Base-by-base conservation (phyloP, 2,329 filamentous ascomycete genomes). In the Curvularia hawaiiensis region DNA sequence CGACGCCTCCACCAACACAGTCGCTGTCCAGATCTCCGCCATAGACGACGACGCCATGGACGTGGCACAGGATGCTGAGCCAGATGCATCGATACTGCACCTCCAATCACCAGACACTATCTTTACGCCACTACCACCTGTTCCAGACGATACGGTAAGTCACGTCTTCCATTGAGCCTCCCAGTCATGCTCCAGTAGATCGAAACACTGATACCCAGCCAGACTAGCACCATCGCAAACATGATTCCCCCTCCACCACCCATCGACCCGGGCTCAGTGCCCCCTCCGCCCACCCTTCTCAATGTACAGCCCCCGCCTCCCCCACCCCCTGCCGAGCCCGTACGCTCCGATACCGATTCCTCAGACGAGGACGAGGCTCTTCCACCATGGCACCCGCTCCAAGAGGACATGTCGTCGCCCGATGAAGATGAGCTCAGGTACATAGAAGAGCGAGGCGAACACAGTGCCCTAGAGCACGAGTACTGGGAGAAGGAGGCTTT, bases 401-500 rank as follows among this genome's bases (percentile, higher is more conserved):
- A 79, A 48, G 85, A 88, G 69, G 86, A 88, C 64, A 79, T 73
- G 7, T 83, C 83, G 0, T 69, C 73, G 3, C 84, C 86, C 7
- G 81, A 83, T 54, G 83, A 85, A 63, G 80, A 80, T 10, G 86
- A 88, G 74, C 65, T 87, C 63, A 83, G 82, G 64, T 83, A 84
- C 63, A 85, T 88, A 31, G 80, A 84, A 50, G 74, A 76, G 3
- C 73, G 73, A 4, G 77, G 76, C 49, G 80, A 83, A 53, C 78
- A 83, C 59, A 85, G 80, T 69, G 85, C 85, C n/a, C 67, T 81
- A 45, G 84, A 88, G 61, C 80, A 86, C 66, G 74, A 80, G 20
- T 80, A 87, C 66, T 87, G 84, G 84, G 83, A 87, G 68, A 80
- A 80, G 58, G 78, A 80, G 61, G 82, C 85, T 9, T 87, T 83